Evolutionary conservation across 345 rosid species (phyloP).

Genomic region (Alliaria petiolata): DNA sequence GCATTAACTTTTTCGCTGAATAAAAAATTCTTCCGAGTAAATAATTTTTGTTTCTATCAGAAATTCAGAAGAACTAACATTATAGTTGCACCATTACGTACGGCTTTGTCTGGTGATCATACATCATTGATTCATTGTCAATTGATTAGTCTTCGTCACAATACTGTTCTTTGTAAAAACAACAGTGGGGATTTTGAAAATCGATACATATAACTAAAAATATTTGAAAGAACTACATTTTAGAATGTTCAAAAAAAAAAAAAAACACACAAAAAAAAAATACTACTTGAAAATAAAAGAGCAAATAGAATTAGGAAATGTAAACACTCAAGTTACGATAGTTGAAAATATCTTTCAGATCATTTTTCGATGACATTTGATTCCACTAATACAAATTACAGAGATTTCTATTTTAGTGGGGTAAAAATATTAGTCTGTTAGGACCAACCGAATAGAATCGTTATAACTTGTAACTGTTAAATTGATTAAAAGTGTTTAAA

Average conservation of each 20-base stretch:
- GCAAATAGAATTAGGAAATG: not conserved
- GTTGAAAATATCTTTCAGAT: no score
- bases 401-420: not conserved
- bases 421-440: not conserved
- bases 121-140: not conserved
- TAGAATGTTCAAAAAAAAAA: no score
- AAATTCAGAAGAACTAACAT: constrained; percentile 6
- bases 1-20: not conserved
- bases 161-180: not conserved
- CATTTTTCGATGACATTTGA: not conserved
- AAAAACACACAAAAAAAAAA: no score
- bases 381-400: not conserved
- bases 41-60: not conserved
- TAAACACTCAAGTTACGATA: not conserved
- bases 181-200: no score
- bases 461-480: not conserved
- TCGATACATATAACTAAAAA: no score
- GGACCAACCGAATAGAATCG: not conserved
- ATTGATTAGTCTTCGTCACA: not conserved
- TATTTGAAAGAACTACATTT: no score
- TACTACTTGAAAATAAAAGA: not conserved
- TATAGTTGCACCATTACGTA: not conserved
- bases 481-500: not conserved
- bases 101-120: not conserved
- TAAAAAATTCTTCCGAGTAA: not conserved